Conservation (phyloP, 2,329 filamentous ascomycete genomes). For the Furcasterigmium furcatum region DNA sequence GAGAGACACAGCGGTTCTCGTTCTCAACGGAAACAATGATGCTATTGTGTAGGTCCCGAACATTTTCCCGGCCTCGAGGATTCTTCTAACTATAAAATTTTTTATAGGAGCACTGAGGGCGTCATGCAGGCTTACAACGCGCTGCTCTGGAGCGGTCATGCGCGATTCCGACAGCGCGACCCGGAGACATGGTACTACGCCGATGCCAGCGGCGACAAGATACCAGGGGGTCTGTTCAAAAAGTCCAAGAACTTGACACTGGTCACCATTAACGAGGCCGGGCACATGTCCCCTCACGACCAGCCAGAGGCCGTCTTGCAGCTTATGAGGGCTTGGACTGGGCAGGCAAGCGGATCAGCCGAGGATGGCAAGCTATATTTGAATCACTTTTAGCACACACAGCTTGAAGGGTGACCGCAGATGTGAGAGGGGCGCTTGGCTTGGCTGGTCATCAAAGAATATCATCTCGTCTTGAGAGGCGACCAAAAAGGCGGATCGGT, state of each 20-base stretch:
- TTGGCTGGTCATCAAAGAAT: too few relatives aligned
- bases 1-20: conserved; percentile 1
- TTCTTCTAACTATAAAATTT: too few relatives aligned
- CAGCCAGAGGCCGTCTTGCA: not conserved
- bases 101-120: conserved; percentile 1
- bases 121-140: not conserved
- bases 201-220: not conserved
- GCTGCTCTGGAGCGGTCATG: not conserved
- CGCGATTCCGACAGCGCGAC: not conserved
- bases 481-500: too few relatives aligned
- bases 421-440: too few relatives aligned
- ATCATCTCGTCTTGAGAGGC: too few relatives aligned
- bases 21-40: conserved; percentile 6
- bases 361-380: too few relatives aligned
- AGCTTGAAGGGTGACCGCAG: too few relatives aligned
- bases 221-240: not conserved
- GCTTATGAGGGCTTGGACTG: not conserved
- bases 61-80: too few relatives aligned
- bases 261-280: conserved; percentile 5
- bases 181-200: not conserved
- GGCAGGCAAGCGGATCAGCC: too few relatives aligned
- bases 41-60: not conserved
- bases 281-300: conserved; percentile 5
- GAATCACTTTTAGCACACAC: too few relatives aligned
- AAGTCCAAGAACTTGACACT: conserved; percentile 2